Percentiles rank a stretch among this genome's conserved stretches.
phyloP scores from a whole-genome alignment of 352 stramenopile genomes.

The Aphanomyces astaci region DNA sequence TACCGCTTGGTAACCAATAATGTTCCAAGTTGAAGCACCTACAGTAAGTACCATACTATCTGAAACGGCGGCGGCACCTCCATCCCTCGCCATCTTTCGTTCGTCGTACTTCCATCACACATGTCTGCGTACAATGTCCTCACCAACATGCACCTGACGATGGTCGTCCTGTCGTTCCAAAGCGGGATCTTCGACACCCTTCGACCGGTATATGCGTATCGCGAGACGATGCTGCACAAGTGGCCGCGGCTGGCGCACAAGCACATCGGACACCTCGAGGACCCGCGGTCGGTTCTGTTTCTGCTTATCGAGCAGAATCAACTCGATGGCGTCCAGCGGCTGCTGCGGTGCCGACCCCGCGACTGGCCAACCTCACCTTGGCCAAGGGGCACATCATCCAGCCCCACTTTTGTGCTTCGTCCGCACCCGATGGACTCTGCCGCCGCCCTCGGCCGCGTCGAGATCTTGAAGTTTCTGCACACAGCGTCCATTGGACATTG shows the following conservation, averaged over 20 bases:
- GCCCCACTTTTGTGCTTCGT: neutral
- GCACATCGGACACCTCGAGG: neutral
- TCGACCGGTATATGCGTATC: neutral
- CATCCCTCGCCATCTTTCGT: too few relatives aligned
- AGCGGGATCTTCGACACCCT: neutral
- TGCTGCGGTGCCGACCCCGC: neutral
- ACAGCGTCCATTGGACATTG: conserved; percentile 24
- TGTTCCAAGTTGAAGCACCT: neutral
- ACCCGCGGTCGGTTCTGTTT: neutral
- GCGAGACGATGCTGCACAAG: neutral
- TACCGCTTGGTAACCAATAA: neutral
- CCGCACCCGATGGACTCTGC: conserved; percentile 29
- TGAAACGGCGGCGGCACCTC: neutral
- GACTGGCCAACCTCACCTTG: neutral
- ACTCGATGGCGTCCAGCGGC: neutral
- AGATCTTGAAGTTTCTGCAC: conserved; percentile 31
- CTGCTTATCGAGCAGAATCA: neutral
- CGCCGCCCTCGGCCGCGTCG: conserved; percentile 26
- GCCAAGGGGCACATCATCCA: neutral
- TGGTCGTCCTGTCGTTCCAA: neutral
- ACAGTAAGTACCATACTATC: neutral
- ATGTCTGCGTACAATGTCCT: neutral
- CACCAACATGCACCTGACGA: neutral
- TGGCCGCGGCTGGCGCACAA: neutral
- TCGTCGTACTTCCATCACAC: too few relatives aligned